These are phyloP conservation scores for Fusarium sterilihyphosum DNA, from an alignment of 2,329 filamentous ascomycete species.

Conservation along the genomic window DNA sequence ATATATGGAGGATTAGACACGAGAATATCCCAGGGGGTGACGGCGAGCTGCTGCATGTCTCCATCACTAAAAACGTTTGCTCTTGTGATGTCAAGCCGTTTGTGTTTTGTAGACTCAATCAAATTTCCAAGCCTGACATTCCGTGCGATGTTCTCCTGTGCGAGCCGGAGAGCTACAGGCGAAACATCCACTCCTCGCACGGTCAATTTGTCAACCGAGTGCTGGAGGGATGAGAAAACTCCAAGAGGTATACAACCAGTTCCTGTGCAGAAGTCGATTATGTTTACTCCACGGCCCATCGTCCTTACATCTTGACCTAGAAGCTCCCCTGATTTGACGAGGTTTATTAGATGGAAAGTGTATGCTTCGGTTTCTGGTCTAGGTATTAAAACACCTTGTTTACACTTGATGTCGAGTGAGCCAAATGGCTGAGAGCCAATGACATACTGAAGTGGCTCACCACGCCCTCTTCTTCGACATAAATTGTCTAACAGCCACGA, in stretches of 20 bases:
- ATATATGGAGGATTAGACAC: slow-evolving; percentile 95
- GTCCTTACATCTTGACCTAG: slow-evolving; percentile 12
- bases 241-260: slow-evolving; percentile 89
- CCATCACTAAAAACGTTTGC: slow-evolving; percentile 61
- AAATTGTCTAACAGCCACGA: slow-evolving; percentile 50
- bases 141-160: slow-evolving; percentile 68
- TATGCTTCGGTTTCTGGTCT: slow-evolving; percentile 80
- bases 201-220: slow-evolving; percentile 53
- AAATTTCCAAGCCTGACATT: slow-evolving; percentile 53
- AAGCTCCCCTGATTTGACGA: slow-evolving; percentile 48
- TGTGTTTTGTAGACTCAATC: slow-evolving; percentile 10
- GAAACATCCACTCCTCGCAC: slow-evolving; percentile 82
- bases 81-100: slow-evolving; percentile 55
- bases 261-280: slow-evolving; percentile 91
- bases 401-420: slow-evolving; percentile 79
- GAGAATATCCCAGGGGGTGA: slow-evolving; percentile 68
- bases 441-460: slow-evolving; percentile 88
- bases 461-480: slow-evolving; percentile 62
- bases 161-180: slow-evolving; percentile 69
- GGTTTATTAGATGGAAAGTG: slow-evolving; percentile 63
- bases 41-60: slow-evolving; percentile 45
- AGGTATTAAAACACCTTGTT: slow-evolving; percentile 84
- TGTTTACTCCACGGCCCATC: slow-evolving; percentile 54
- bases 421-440: slow-evolving; percentile 91
- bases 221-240: slow-evolving; percentile 69